Evolutionary conservation across 345 rosid genomes (phyloP), one percentile per base, ranked within the genome.

Genomic region (Cardamine chenopodiifolia): DNA sequence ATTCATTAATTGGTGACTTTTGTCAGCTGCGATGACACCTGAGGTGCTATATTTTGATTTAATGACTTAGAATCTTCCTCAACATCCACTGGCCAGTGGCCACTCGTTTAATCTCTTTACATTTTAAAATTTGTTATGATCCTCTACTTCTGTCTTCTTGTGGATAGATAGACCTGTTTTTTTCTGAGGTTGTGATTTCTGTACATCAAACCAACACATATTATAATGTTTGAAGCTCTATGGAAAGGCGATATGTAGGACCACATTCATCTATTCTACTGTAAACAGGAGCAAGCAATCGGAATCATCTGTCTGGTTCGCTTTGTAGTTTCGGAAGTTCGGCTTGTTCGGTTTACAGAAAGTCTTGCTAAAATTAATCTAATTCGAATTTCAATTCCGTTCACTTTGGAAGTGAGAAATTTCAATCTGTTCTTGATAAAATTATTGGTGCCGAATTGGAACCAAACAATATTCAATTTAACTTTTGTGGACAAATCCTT

Each of bases 21-120:
- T 72, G 77, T 54, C 70, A 52, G 55, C 35, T 72, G 63, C 63
- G 62, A 72, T 13, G 47, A 53, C 7, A 54, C 37, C 58, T 42
- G 48, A 73, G 48, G 22, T 54, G 57, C 56, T 64, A n/a, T 32
- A 32, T 25, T 66, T 57, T 37, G 2, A 39, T 74, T 57, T 37
- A 25, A 19, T 59, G 73, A 62, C 18, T 66, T 25, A 66, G 60
- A 57, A 57, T 57, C 35, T 18, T 18, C 53, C 42, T n/a, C 25
- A 9, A 66, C 29, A 48, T 25, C 48, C 52, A 8, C 29, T 47
- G 73, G 68, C 66, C 68, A 60, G 54, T 57, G 60, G 12, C 22
- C 20, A 45, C 50, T 45, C 1, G 50, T 45, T 19, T 66, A 18
- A 74, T 66, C 39, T 56, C 35, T 59, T 58, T 17, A 35, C 12